Evolutionary conservation across 2,329 filamentous ascomycete genomes (phyloP).

Genomic region (Monosporascus ibericus): DNA sequence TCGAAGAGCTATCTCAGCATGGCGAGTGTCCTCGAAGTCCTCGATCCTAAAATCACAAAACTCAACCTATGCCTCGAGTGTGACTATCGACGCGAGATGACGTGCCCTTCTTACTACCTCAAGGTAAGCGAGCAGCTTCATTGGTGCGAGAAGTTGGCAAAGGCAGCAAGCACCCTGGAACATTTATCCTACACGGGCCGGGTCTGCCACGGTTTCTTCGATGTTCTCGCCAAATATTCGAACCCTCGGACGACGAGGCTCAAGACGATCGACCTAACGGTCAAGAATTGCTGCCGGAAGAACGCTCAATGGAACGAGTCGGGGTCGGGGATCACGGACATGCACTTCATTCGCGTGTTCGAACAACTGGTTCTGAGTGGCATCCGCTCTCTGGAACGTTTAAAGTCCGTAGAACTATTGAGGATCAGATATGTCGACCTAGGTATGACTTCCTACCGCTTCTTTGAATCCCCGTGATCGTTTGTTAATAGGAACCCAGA

Average conservation of each 20-base stretch:
- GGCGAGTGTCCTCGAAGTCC: constrained; percentile 52
- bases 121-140: constrained; percentile 56
- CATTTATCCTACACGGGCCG: constrained; percentile 68
- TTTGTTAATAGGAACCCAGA: constrained; percentile 37
- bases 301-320: constrained; percentile 52
- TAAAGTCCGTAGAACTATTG: constrained; percentile 56
- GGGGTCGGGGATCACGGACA: constrained; percentile 64
- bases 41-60: constrained; percentile 54
- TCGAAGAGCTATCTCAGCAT: constrained; percentile 68
- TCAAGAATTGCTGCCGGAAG: constrained; percentile 67
- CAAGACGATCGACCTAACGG: constrained; percentile 63
- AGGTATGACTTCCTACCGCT: constrained; percentile 34
- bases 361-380: constrained; percentile 61
- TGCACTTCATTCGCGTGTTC: constrained; percentile 66
- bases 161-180: constrained; percentile 55
- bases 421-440: constrained; percentile 71
- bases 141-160: constrained; percentile 59
- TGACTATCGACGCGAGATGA: constrained; percentile 60
- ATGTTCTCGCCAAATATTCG: constrained; percentile 44
- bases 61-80: constrained; percentile 66
- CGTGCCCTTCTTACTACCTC: constrained; percentile 53
- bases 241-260: constrained; percentile 46
- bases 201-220: constrained; percentile 64
- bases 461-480: background rate
- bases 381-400: constrained; percentile 52